A percentile compares a stretch with the other conserved stretches of the same genome.
These are phyloP conservation scores for Salvia miltiorrhiza DNA, from an alignment of 257 asterid species.

Conservation along the genomic window DNA sequence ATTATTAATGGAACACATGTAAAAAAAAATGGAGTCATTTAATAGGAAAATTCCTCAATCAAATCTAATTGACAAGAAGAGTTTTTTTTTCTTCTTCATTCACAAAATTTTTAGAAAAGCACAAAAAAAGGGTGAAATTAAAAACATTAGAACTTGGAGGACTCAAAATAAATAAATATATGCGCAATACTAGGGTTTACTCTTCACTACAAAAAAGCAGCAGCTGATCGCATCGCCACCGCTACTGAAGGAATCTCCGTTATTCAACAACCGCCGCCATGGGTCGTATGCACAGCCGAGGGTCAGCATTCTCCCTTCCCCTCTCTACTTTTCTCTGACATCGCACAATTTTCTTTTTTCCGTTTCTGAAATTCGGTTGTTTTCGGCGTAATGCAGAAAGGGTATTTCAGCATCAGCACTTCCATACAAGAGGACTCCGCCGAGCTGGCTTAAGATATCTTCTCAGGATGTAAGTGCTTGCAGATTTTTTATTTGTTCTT, in stretches of 20 bases:
- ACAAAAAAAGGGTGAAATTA: too few species aligned
- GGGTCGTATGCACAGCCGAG: constrained; percentile 97
- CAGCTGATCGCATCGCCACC: constrained; percentile 3
- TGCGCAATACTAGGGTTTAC: constrained; percentile 32
- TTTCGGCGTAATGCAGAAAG: constrained; percentile 35
- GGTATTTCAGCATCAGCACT: constrained; percentile 66
- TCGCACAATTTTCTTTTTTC: too few species aligned
- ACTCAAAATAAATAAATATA: too few species aligned
- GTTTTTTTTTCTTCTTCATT: too few species aligned
- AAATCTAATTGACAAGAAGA: too few species aligned
- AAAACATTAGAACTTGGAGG: too few species aligned
- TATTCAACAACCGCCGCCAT: constrained; percentile 37
- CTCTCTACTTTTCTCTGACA: background rate
- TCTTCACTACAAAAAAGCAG: background rate
- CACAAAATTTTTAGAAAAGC: too few species aligned
- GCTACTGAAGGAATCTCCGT: background rate
- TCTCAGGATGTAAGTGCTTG: constrained; percentile 35
- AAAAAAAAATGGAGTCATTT: too few species aligned
- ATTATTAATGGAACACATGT: too few species aligned
- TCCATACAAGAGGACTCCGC: constrained; percentile 66
- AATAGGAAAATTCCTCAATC: too few species aligned
- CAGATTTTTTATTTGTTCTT: background rate
- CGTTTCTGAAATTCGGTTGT: background rate
- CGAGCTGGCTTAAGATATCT: constrained; percentile 57
- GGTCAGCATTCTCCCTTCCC: constrained; percentile 29